Percentiles rank a stretch among this genome's conserved stretches.
Conservation (phyloP, 495 filamentous ascomycete species). For the Penicillium cinerascens region DNA sequence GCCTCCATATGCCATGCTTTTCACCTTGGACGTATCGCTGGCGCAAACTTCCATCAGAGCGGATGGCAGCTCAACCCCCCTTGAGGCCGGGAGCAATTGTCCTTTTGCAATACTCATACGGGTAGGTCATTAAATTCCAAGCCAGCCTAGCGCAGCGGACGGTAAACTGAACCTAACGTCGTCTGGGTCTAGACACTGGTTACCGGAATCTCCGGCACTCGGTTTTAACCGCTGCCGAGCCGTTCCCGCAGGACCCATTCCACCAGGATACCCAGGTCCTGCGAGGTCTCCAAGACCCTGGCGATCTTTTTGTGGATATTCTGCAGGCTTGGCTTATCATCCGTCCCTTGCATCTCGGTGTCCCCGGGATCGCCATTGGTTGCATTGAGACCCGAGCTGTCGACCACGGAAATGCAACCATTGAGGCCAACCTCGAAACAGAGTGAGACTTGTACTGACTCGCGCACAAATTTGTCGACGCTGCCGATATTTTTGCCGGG, state of each 20-base stretch:
- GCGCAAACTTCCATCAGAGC: too few species aligned
- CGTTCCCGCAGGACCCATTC: slow-evolving; percentile 48
- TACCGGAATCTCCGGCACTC: slow-evolving; percentile 8
- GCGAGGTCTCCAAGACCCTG: slow-evolving; percentile 40
- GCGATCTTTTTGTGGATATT: slow-evolving; percentile 39
- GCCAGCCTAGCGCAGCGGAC: background rate
- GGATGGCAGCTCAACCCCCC: too few species aligned
- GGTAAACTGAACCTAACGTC: too few species aligned
- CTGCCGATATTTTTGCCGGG: slow-evolving; percentile 11
- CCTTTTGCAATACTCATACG: too few species aligned
- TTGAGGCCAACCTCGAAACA: slow-evolving; percentile 60
- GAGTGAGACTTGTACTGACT: slow-evolving; percentile 28
- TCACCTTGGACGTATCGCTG: too few species aligned
- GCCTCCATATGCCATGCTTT: too few species aligned
- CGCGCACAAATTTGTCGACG: background rate
- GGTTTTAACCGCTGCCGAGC: slow-evolving; percentile 20
- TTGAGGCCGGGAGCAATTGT: too few species aligned
- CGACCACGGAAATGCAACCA: slow-evolving; percentile 50
- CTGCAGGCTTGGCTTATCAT: slow-evolving; percentile 23
- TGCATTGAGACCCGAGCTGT: slow-evolving; percentile 31
- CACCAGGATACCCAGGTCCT: slow-evolving; percentile 56
- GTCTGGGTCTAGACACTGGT: background rate
- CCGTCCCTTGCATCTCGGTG: slow-evolving; percentile 21
- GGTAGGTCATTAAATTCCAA: too few species aligned
- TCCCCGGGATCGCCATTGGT: slow-evolving; percentile 12